Conservation (phyloP, 441 rosid species). For the Corymbia citriodora region DNA sequence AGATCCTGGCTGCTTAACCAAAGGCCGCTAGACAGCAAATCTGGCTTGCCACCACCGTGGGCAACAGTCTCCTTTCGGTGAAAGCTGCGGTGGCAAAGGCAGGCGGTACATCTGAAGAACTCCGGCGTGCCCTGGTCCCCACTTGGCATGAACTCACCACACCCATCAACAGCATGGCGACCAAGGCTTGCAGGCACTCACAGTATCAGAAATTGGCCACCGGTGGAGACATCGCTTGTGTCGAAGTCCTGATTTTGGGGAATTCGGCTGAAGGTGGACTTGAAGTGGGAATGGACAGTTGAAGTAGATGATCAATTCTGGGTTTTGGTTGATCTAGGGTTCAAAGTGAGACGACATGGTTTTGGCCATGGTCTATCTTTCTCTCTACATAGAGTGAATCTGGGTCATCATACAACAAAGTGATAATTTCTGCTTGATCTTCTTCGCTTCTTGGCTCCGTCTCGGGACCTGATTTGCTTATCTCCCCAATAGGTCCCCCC, state of each 20-base stretch:
- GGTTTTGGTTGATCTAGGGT: background rate
- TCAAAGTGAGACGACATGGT: background rate
- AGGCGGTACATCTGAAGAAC: background rate
- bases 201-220: background rate
- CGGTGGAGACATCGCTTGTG: background rate
- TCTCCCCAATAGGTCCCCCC: background rate
- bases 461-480: background rate
- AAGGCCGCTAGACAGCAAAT: too few relatives aligned
- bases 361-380: background rate
- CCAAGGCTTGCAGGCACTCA: background rate
- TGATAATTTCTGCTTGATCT: background rate
- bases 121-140: background rate
- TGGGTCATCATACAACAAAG: background rate
- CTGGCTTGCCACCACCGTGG: background rate
- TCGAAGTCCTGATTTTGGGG: background rate
- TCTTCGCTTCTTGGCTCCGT: background rate
- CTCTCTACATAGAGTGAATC: background rate
- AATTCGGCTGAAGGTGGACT: background rate
- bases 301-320: background rate
- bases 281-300: background rate
- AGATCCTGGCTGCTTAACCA: background rate
- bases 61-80: background rate
- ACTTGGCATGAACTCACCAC: background rate
- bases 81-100: background rate
- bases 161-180: background rate